phyloP scores from a whole-genome alignment of 108 stramenopile genomes.

The Chaetoceros tenuissimus region DNA sequence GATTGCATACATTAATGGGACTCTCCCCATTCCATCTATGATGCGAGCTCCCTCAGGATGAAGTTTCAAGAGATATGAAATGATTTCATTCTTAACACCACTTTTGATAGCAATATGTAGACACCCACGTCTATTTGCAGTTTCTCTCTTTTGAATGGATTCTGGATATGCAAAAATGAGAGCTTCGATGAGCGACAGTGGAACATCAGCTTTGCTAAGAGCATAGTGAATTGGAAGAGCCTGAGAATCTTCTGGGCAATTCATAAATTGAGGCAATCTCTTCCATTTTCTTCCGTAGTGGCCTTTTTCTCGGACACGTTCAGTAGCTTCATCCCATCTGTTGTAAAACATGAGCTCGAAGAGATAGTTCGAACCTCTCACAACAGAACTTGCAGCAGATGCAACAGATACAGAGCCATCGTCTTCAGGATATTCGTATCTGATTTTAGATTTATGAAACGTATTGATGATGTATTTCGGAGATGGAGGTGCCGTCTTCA shows the following conservation, averaged over 20 bases:
- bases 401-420: no score
- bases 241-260: background rate
- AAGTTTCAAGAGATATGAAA: background rate
- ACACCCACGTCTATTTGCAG: background rate
- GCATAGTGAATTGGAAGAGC: background rate
- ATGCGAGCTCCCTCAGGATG: constrained; percentile 29
- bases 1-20: constrained; percentile 34
- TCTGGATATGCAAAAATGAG: background rate
- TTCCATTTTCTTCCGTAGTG: background rate
- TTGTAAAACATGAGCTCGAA: background rate
- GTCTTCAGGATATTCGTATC: no score
- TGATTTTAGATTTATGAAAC: no score
- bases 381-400: no score
- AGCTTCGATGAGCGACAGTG: background rate
- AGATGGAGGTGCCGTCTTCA: no score
- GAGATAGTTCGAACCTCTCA: background rate
- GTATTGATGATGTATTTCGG: no score
- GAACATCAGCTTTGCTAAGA: background rate
- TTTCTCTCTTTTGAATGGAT: background rate
- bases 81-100: background rate
- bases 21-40: constrained; percentile 36
- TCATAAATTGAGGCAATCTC: background rate
- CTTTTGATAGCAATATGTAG: background rate
- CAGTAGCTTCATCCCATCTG: background rate
- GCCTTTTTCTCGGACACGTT: background rate